phyloP scores from a whole-genome alignment of 2,329 filamentous ascomycete genomes.

The Hyphodiscus sp. region DNA sequence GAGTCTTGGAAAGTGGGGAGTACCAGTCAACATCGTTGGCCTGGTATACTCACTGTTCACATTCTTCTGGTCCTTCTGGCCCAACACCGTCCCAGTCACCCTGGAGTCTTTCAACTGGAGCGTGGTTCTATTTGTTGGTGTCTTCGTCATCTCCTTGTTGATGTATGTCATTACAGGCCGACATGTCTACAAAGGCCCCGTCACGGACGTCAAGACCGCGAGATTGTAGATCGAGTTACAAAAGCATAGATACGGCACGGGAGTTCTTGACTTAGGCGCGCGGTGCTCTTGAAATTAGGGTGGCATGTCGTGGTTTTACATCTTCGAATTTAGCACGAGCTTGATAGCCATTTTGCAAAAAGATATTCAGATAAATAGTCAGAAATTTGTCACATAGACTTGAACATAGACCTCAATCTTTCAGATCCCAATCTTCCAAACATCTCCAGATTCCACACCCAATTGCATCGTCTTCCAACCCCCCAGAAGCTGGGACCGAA shows the following conservation, averaged over 20 bases:
- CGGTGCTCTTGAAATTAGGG: neutral
- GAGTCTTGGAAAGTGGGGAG: slow-evolving; percentile 37
- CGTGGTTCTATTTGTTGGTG: slow-evolving; percentile 17
- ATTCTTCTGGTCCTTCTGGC: slow-evolving; percentile 35
- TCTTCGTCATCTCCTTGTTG: slow-evolving; percentile 7
- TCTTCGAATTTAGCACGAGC: too few species aligned
- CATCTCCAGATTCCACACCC: too few species aligned
- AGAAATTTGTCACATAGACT: too few species aligned
- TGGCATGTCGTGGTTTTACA: too few species aligned
- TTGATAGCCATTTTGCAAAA: too few species aligned
- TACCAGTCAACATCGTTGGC: slow-evolving; percentile 36
- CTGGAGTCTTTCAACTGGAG: slow-evolving; percentile 40
- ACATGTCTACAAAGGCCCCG: slow-evolving; percentile 27
- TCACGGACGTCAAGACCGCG: neutral
- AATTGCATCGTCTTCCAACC: too few species aligned
- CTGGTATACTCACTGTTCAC: slow-evolving; percentile 37
- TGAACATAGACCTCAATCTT: too few species aligned
- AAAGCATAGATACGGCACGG: neutral
- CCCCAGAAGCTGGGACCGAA: too few species aligned
- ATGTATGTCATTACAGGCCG: slow-evolving; percentile 28
- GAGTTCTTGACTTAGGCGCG: neutral
- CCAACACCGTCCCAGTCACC: slow-evolving; percentile 26
- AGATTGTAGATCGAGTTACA: neutral
- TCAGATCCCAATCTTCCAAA: too few species aligned
- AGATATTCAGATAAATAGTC: too few species aligned